A percentile compares a stretch with the other conserved stretches of the same genome.
These are phyloP conservation scores for Deuterostichococcus epilithicus DNA, from an alignment of 139 green algal genomes.

Conservation along the genomic window DNA sequence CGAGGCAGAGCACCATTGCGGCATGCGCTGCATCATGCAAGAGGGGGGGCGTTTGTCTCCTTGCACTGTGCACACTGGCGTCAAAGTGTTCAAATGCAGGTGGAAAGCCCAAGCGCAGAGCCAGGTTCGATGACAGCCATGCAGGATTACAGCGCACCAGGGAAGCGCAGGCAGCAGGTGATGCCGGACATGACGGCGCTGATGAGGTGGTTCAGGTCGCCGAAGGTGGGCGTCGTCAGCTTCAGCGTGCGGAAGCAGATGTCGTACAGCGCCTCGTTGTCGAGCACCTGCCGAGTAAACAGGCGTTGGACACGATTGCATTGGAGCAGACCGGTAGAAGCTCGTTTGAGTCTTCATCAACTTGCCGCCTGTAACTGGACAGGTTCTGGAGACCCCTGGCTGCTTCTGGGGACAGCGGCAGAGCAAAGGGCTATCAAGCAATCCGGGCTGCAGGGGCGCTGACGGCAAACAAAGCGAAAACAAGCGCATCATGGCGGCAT, in stretches of 20 bases:
- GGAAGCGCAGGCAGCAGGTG: constrained; percentile 95
- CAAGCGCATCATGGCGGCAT: constrained; percentile 64
- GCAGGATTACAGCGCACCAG: constrained; percentile 15
- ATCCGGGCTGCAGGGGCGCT: too few relatives aligned
- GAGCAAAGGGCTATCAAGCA: too few relatives aligned
- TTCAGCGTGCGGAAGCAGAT: constrained; percentile 99
- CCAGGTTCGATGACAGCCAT: neutral
- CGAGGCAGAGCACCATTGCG: too few relatives aligned
- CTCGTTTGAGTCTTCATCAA: too few relatives aligned
- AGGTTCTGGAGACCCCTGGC: too few relatives aligned
- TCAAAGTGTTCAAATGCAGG: too few relatives aligned
- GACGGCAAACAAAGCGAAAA: too few relatives aligned
- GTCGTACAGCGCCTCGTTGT: constrained; percentile 97
- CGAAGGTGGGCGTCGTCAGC: constrained; percentile 92
- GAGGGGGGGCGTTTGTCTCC: neutral
- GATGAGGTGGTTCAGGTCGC: constrained; percentile 94
- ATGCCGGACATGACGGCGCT: constrained; percentile 86
- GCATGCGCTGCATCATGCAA: too few relatives aligned
- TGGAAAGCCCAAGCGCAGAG: neutral
- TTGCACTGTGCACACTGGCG: neutral
- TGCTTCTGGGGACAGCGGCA: too few relatives aligned
- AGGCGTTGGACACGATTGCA: too few relatives aligned
- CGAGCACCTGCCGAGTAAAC: constrained; percentile 52
- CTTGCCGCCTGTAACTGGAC: too few relatives aligned
- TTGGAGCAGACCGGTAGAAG: too few relatives aligned